Evolutionary conservation across 495 filamentous ascomycete species (phyloP).

Genomic region (Arthonia radiata): DNA sequence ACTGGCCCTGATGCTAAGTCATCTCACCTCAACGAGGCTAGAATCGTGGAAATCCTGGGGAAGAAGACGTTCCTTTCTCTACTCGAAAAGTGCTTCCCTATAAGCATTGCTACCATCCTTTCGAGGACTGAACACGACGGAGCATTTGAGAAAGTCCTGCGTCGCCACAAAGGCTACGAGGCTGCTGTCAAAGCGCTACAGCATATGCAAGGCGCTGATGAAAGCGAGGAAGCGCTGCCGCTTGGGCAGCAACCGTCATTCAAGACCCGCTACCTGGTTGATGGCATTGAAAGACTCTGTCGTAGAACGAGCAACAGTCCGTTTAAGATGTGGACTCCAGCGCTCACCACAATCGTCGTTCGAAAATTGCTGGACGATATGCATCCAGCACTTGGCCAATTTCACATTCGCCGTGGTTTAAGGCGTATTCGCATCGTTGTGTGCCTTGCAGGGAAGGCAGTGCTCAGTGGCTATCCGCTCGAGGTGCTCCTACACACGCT

Average conservation of each 20-base stretch:
- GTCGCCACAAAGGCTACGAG: conserved; percentile 30
- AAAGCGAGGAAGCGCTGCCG: conserved; percentile 33
- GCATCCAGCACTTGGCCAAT: conserved; percentile 64
- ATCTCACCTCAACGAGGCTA: conserved; percentile 26
- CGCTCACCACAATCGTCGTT: conserved; percentile 47
- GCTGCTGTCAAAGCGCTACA: conserved; percentile 36
- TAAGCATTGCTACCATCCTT: conserved; percentile 52
- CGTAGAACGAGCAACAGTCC: conserved; percentile 37
- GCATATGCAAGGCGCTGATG: conserved; percentile 37
- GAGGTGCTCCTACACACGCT: conserved; percentile 76
- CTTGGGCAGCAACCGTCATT: conserved; percentile 71
- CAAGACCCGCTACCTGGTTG: conserved; percentile 43
- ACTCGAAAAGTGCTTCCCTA: conserved; percentile 42
- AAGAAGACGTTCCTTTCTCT: conserved; percentile 32
- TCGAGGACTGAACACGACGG: conserved; percentile 45
- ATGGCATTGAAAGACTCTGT: conserved; percentile 54
- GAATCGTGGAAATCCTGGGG: conserved; percentile 43
- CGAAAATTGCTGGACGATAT: conserved; percentile 58
- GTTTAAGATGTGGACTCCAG: conserved; percentile 47
- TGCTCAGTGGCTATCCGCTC: conserved; percentile 55
- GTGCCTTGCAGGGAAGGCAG: conserved; percentile 44
- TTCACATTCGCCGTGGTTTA: conserved; percentile 66
- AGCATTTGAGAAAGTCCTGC: conserved; percentile 45
- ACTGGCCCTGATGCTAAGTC: conserved; percentile 25
- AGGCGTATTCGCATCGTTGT: conserved; percentile 66